Conservation (phyloP, 257 asterid species). For the Solanum gandarillasii region DNA sequence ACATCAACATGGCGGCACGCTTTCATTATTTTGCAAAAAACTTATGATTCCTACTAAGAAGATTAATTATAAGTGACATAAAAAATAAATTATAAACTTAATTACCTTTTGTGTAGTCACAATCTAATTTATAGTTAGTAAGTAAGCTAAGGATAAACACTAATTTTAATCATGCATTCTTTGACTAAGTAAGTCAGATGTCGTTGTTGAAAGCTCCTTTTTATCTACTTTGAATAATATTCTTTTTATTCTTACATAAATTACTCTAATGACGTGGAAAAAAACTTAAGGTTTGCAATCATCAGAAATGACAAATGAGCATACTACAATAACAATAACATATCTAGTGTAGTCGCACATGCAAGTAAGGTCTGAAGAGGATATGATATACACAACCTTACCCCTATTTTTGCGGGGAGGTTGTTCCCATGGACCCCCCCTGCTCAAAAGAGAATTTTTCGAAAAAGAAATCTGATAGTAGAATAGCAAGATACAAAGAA, state of each 20-base stretch:
- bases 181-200: background rate
- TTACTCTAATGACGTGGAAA: background rate
- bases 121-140: background rate
- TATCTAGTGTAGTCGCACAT: background rate
- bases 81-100: background rate
- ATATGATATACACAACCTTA: background rate
- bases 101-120: background rate
- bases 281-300: background rate
- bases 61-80: background rate
- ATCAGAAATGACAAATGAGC: slow-evolving; percentile 1
- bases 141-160: background rate
- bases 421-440: background rate
- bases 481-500: background rate
- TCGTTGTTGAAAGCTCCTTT: slow-evolving; percentile 29
- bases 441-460: background rate
- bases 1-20: slow-evolving; percentile 1
- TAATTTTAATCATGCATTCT: background rate
- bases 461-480: background rate
- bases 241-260: slow-evolving; percentile 7
- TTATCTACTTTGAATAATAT: slow-evolving; percentile 8
- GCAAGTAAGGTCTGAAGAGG: background rate
- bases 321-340: background rate
- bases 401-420: background rate
- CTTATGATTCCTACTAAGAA: background rate
- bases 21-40: background rate